phyloP scores from a whole-genome alignment of 2,329 filamentous ascomycete species.

The Pezicula rhizophila region DNA sequence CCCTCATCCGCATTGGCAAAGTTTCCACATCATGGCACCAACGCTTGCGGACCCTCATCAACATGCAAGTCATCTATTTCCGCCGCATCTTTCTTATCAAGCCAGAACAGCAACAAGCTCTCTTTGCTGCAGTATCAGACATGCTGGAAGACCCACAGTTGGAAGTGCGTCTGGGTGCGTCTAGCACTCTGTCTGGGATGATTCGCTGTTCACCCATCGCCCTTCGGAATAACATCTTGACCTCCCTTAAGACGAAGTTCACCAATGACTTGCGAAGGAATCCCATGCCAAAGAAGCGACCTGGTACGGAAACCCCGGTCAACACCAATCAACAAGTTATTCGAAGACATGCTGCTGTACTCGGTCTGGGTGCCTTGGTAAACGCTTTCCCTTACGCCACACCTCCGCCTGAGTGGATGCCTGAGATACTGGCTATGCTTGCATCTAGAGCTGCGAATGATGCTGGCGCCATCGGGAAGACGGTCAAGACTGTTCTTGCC shows the following conservation, averaged over 20 bases:
- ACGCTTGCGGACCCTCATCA: slow-evolving; percentile 86
- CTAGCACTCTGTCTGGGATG: slow-evolving; percentile 91
- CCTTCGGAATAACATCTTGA: slow-evolving; percentile 73
- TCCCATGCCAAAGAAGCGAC: slow-evolving; percentile 72
- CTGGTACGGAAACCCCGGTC: slow-evolving; percentile 63
- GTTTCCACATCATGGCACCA: slow-evolving; percentile 90
- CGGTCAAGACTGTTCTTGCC: slow-evolving; percentile 86
- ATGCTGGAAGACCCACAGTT: slow-evolving; percentile 92
- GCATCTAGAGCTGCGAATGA: slow-evolving; percentile 83
- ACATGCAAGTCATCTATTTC: slow-evolving; percentile 99
- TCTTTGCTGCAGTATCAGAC: slow-evolving; percentile 89
- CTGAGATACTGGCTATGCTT: slow-evolving; percentile 79
- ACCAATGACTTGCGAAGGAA: slow-evolving; percentile 72
- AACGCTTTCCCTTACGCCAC: slow-evolving; percentile 96
- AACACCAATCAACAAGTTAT: slow-evolving; percentile 73
- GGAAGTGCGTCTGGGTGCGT: slow-evolving; percentile 90
- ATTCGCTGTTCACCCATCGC: slow-evolving; percentile 84
- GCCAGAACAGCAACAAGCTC: slow-evolving; percentile 64
- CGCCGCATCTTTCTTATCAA: slow-evolving; percentile 85
- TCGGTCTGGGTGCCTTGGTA: slow-evolving; percentile 84
- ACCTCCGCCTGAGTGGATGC: slow-evolving; percentile 89
- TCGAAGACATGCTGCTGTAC: slow-evolving; percentile 79
- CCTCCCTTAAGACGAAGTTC: slow-evolving; percentile 72
- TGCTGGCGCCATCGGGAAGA: slow-evolving; percentile 87
- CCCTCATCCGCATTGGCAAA: slow-evolving; percentile 81